Evolutionary conservation across 768 basidiomycete genomes (phyloP), one percentile per base, ranked within the genome.

Genomic region (Collybiopsis luxurians): DNA sequence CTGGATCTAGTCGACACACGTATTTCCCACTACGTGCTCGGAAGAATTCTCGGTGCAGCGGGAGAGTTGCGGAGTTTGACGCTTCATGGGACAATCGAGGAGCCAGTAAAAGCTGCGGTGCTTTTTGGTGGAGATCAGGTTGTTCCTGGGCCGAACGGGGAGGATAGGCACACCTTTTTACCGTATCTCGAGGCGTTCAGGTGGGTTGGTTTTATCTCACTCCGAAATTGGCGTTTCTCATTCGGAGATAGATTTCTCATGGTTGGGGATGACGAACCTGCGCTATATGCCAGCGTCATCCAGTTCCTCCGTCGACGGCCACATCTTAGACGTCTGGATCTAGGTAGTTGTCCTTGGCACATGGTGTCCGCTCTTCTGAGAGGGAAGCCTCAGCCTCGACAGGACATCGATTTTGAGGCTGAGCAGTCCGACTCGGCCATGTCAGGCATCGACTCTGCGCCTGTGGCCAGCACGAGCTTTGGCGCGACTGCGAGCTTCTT

Each of bases 1-100:
- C 80, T 87, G 57, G 85, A 89, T 63, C 79, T 87, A 43, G 84
- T 87, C 36, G 85, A 86, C 66, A 87, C 85, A 7, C 75, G 80
- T n/a, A 83, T 88, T 48, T 84, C 82, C 15, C 80, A 83, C 61
- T 70, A 79, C 46, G 85, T 87, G 31, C 75, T 88, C 39, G 76
- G 81, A 13, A 79, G 85, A 11, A 85, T 87, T 45, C 79, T 83
- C 0, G 82, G 83, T 60, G 85, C 85, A 2, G 78, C 83, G 60
- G 79, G 79, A 42, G 53, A 28, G 17, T 72, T 89, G 46, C 77
- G 81, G 63, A 81, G 81, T 58, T 71, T 89, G 36, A 87, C 86
- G 0, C 68, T 89, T 6, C 86, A 87, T 60, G 85, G 86, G 24
- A 84, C 80, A 28, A 81, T 87, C 59, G 84, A 83, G 61, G 82